phyloP scores from a whole-genome alignment of 768 basidiomycete species.

The Rubroboletus pulcherrimus region DNA sequence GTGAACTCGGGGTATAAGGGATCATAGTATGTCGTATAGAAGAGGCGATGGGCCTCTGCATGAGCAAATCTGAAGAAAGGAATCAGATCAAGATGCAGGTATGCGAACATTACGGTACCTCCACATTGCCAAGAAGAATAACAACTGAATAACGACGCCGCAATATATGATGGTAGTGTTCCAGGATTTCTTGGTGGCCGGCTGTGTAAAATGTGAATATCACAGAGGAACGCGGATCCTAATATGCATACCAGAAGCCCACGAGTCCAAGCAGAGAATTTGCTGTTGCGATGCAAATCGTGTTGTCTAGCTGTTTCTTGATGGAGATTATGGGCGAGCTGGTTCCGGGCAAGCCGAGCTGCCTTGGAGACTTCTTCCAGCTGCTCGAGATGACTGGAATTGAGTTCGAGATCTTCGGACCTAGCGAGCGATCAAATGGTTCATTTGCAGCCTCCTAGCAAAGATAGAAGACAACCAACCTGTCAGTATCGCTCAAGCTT shows the following conservation, averaged over 20 bases:
- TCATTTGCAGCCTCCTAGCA: constrained; percentile 4
- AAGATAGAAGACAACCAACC: constrained; percentile 33
- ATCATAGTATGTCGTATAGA: constrained; percentile 75
- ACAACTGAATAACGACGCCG: constrained; percentile 40
- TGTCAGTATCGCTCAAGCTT: constrained; percentile 55
- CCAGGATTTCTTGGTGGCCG: constrained; percentile 16
- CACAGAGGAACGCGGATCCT: not conserved
- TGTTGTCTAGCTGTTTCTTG: constrained; percentile 36
- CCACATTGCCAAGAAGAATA: constrained; percentile 52
- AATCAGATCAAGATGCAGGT: constrained; percentile 4
- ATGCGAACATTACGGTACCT: constrained; percentile 40
- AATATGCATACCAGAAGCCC: constrained; percentile 36
- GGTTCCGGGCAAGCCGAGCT: constrained; percentile 48
- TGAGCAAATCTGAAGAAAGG: constrained; percentile 38
- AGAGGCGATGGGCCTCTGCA: constrained; percentile 50
- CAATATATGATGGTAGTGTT: constrained; percentile 35
- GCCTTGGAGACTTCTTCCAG: constrained; percentile 51
- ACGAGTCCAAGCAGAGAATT: constrained; percentile 36
- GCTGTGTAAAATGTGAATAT: constrained; percentile 18
- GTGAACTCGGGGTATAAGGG: constrained; percentile 73
- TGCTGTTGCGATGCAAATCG: constrained; percentile 33
- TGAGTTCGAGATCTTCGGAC: constrained; percentile 36
- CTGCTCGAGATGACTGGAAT: constrained; percentile 45
- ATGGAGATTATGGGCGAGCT: constrained; percentile 41
- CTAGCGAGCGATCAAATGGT: constrained; percentile 26